Base-by-base conservation (phyloP, 2,329 filamentous ascomycete genomes). In the Xylariales sp. region DNA sequence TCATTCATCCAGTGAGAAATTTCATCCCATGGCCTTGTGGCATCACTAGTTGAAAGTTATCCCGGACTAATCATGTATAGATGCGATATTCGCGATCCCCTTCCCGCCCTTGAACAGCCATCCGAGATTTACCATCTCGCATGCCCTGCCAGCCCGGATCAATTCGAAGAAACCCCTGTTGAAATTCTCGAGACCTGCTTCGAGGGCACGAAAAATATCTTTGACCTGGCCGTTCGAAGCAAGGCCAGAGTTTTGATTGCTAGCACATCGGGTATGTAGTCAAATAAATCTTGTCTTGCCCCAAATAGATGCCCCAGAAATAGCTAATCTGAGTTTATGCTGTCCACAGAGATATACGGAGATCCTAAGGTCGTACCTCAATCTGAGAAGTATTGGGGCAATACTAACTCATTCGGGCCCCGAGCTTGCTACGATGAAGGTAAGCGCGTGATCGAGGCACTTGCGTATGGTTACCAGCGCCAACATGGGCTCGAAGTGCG, bases 371-470 rank as follows among this genome's bases (percentile, higher is more conserved):
- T 41, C 18, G 24, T 21, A 13, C 39, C 39, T 4, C 39, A 41
- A 28, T 23, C 33, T 29, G 39, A 63, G 45, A 48, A 42, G 0
- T 66, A 66, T 36, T 56, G 59, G 45, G 63, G 63, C 6, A 61
- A 66, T 25, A 62, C 66, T 14, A 66, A 66, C 37, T 58, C 59
- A 28, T 60, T 64, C 40, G 63, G 63, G 2, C 58, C 61, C 0
- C 55, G 63, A 2, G 53, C 63, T 2, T 66, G 63, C 44, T 67
- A 66, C 27, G 63, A 67, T 33, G 63, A 67, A 45, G 63, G 63
- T 3, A 66, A 67, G 38, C 50, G 63, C n/a, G 57, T 59, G 2
- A 54, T 57, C 8, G 63, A 67, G 42, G 52, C 63, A 5, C 53
- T 66, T 0, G 55, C 51, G 10, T 66, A 62, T 13, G 33, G 23